These are phyloP conservation scores for Mesembryanthemum crystallinum DNA, from an alignment of 148 eudicot genomes.

Conservation along the genomic window DNA sequence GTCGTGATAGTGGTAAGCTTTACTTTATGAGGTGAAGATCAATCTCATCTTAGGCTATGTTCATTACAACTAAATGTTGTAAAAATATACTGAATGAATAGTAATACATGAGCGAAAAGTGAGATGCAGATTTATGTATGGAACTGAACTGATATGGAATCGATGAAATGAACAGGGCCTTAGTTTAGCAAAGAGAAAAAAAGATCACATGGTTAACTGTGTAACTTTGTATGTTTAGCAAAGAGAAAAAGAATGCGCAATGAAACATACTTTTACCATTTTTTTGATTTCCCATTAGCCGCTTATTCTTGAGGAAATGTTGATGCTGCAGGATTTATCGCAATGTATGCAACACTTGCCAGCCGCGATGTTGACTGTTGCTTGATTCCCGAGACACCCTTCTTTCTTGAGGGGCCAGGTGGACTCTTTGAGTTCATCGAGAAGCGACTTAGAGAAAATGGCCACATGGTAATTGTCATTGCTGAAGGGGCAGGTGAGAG, in stretches of 20 bases:
- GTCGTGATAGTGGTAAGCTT: slow-evolving; percentile 73
- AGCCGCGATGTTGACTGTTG: slow-evolving; percentile 97
- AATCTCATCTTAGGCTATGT: not conserved
- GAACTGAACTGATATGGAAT: too few species aligned
- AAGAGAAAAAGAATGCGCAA: not conserved
- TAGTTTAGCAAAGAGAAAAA: not conserved
- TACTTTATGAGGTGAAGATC: not conserved
- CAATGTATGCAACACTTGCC: slow-evolving; percentile 92
- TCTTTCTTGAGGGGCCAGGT: slow-evolving; percentile 81
- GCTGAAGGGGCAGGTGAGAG: slow-evolving; percentile 94
- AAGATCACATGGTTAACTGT: not conserved
- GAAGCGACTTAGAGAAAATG: slow-evolving; percentile 62
- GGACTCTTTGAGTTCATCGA: slow-evolving; percentile 79
- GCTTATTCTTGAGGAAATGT: not conserved
- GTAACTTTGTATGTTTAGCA: not conserved
- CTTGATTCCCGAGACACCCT: slow-evolving; percentile 89
- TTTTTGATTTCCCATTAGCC: not conserved
- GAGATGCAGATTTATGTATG: too few species aligned
- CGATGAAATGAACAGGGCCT: too few species aligned
- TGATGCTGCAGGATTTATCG: slow-evolving; percentile 68
- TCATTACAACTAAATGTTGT: not conserved
- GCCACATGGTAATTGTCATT: slow-evolving; percentile 90
- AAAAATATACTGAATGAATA: too few species aligned
- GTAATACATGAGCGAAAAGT: too few species aligned
- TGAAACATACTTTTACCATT: not conserved